phyloP scores from a whole-genome alignment of 2,329 filamentous ascomycete genomes.

The Leptographium radiaticola region DNA sequence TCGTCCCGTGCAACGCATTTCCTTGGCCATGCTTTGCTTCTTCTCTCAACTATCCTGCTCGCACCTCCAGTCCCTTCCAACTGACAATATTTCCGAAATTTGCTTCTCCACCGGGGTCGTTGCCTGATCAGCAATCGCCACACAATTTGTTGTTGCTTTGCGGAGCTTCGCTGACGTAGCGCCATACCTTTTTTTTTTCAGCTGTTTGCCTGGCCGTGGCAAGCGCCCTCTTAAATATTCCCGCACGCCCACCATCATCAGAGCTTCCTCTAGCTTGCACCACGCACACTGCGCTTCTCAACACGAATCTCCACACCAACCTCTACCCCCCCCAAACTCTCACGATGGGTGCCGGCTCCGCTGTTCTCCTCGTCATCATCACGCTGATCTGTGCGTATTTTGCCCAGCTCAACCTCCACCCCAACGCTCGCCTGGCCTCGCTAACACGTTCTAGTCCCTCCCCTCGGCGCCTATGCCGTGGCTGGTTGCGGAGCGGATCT shows the following conservation, averaged over 20 bases:
- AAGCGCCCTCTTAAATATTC: not conserved
- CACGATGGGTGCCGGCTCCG: slow-evolving; percentile 35
- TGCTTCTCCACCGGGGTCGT: not conserved
- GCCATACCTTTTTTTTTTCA: not conserved
- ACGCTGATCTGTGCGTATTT: slow-evolving; percentile 36
- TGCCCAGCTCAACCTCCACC: not conserved
- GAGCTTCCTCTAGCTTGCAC: too few species aligned
- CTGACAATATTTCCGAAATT: too few species aligned
- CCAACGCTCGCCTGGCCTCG: not conserved
- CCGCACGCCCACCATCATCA: not conserved
- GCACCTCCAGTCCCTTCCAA: too few species aligned
- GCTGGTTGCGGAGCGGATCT: slow-evolving; percentile 54
- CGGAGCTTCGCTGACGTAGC: slow-evolving; percentile 6
- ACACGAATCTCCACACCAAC: not conserved
- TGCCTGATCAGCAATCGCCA: not conserved
- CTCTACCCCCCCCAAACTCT: not conserved
- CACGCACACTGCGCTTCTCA: too few species aligned
- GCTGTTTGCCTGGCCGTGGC: not conserved
- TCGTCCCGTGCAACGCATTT: too few species aligned
- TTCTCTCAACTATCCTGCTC: too few species aligned
- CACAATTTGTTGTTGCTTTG: not conserved
- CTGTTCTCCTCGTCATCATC: slow-evolving; percentile 35
- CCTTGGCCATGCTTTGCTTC: too few species aligned
- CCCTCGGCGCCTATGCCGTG: slow-evolving; percentile 49
- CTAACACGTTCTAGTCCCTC: slow-evolving; percentile 38